Evolutionary conservation across 192 early-diverging fungal species (phyloP).

Genomic region (Jimgerdemannia lactiflua): DNA sequence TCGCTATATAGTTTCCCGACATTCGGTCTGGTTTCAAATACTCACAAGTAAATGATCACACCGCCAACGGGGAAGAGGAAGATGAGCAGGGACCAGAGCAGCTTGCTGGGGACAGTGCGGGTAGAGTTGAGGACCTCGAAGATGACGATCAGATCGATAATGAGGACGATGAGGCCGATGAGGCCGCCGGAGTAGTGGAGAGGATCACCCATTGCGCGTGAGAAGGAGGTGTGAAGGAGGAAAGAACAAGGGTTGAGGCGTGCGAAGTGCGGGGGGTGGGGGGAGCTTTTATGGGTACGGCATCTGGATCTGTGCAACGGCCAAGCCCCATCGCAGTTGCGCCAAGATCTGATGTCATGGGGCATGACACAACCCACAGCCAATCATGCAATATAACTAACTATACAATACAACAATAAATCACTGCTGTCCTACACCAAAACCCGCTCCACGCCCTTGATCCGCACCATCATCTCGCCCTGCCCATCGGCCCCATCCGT

Average conservation of each 20-base stretch:
- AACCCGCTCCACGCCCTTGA: slow-evolving; percentile 13
- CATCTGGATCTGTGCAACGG: too few species aligned
- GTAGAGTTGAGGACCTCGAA: slow-evolving; percentile 53
- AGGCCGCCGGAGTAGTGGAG: slow-evolving; percentile 24
- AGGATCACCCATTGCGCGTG: not conserved
- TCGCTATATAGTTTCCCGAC: not conserved
- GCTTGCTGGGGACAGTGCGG: slow-evolving; percentile 39
- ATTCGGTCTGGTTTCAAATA: slow-evolving; percentile 12
- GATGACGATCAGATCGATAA: slow-evolving; percentile 56
- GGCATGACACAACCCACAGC: too few species aligned
- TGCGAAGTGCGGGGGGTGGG: too few species aligned
- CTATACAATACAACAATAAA: too few species aligned
- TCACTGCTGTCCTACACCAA: too few species aligned
- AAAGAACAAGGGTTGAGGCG: too few species aligned
- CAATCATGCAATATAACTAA: too few species aligned
- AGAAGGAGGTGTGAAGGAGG: too few species aligned
- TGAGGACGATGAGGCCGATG: slow-evolving; percentile 39
- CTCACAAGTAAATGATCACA: slow-evolving; percentile 60
- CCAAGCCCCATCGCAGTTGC: too few species aligned
- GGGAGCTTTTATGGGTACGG: too few species aligned
- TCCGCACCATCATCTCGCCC: slow-evolving; percentile 20
- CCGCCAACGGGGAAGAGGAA: slow-evolving; percentile 62
- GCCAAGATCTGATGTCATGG: too few species aligned
- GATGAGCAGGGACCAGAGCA: slow-evolving; percentile 55
- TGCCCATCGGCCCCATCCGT: slow-evolving; percentile 1